phyloP scores from a whole-genome alignment of 805 yeast genomes.

The Naumovozyma dairenensis region DNA sequence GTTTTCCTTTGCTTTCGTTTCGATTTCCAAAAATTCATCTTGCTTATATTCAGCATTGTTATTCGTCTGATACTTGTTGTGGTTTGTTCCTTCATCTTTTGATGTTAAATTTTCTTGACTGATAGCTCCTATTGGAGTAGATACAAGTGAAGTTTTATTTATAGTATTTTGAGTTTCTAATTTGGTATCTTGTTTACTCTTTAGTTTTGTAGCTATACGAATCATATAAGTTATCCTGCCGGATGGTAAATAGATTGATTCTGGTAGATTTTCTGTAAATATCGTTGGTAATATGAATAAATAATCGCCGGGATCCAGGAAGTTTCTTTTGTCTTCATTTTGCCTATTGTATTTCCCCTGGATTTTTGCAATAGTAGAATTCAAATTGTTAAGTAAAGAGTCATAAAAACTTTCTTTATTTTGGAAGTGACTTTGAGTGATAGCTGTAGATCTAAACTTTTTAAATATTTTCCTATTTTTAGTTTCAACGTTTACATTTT shows the following conservation, averaged over 20 bases:
- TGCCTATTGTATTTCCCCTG: constrained; percentile 2
- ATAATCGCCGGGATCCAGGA: constrained; percentile 54
- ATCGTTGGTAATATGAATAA: constrained; percentile 55
- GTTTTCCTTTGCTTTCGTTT: no score
- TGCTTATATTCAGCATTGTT: no score
- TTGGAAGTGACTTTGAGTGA: constrained; percentile 1
- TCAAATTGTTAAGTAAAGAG: constrained; percentile 2
- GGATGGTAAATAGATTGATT: constrained; percentile 34
- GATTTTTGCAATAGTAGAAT: background rate
- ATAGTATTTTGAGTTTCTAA: no score
- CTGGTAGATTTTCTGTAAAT: constrained; percentile 55
- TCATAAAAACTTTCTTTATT: constrained; percentile 8
- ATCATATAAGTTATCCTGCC: constrained; percentile 18
- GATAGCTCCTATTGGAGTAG: background rate
- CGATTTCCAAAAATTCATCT: no score
- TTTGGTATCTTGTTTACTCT: no score
- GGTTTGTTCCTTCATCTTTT: background rate
- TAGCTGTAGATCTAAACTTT: constrained; percentile 8
- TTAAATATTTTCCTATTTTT: constrained; percentile 14
- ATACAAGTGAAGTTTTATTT: no score
- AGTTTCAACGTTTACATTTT: no score
- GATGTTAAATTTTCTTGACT: background rate
- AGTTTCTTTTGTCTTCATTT: background rate
- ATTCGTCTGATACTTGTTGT: no score
- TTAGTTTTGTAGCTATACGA: constrained; percentile 23